A percentile compares a stretch with the other conserved stretches of the same genome.
These are phyloP conservation scores for Hypoxylon rubiginosum DNA, from an alignment of 2,329 filamentous ascomycete species.

Conservation along the genomic window DNA sequence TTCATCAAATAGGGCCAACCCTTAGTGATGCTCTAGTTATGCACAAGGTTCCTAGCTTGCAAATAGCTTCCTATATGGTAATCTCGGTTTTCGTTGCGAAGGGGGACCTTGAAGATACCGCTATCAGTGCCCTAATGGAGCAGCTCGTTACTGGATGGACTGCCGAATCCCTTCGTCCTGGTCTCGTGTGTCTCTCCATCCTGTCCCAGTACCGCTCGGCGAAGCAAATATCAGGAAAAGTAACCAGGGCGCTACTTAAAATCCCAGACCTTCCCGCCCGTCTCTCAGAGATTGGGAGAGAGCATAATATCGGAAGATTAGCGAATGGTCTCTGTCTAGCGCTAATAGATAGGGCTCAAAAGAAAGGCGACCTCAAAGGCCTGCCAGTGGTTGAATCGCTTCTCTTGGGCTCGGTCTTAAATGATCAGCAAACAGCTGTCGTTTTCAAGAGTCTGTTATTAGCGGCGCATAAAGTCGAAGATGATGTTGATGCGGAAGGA, in stretches of 20 bases:
- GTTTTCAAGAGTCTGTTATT: constrained; percentile 75
- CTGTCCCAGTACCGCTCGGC: constrained; percentile 83
- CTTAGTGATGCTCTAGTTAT: constrained; percentile 83
- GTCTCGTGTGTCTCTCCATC: constrained; percentile 83
- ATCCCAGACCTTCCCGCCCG: constrained; percentile 70
- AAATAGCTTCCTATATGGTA: constrained; percentile 92
- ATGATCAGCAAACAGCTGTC: constrained; percentile 72
- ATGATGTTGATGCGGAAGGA: constrained; percentile 66
- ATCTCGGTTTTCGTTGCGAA: constrained; percentile 88
- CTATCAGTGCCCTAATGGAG: constrained; percentile 91
- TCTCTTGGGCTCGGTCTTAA: constrained; percentile 71
- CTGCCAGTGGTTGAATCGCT: constrained; percentile 73
- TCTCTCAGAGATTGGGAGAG: constrained; percentile 72
- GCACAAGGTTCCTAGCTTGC: constrained; percentile 81
- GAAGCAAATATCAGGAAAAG: constrained; percentile 75
- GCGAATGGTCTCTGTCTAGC: constrained; percentile 79
- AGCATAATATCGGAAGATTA: constrained; percentile 78
- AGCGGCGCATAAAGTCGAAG: constrained; percentile 69
- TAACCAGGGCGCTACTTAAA: constrained; percentile 77
- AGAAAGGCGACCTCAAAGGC: constrained; percentile 69
- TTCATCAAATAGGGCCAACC: constrained; percentile 75
- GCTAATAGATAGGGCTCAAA: constrained; percentile 71
- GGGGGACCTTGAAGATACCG: constrained; percentile 80
- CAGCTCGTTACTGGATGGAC: constrained; percentile 85
- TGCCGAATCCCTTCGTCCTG: constrained; percentile 77